Evolutionary conservation across 495 filamentous ascomycete species (phyloP).

Genomic region (Penicillium lividum): DNA sequence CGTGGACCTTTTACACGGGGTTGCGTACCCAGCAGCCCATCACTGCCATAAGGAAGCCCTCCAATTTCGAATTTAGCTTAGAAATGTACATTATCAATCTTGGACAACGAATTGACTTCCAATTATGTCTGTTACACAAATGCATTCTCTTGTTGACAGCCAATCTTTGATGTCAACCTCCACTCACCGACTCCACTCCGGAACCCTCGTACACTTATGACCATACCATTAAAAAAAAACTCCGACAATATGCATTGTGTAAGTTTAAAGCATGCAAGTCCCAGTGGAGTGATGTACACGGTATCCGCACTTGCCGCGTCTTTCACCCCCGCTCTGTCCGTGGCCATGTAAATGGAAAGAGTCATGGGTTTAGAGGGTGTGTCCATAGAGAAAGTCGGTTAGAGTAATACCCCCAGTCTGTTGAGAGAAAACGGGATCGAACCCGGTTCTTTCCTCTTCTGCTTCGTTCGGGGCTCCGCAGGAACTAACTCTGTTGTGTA

Average conservation of each 20-base stretch:
- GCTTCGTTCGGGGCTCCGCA: slow-evolving; percentile 33
- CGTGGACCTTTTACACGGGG: background rate
- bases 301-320: slow-evolving; percentile 1
- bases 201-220: background rate
- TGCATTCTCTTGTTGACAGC: background rate
- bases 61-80: background rate
- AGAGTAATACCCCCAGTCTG: background rate
- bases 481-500: slow-evolving; percentile 7
- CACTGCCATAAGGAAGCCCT: background rate
- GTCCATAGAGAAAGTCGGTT: background rate
- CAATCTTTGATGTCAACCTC: background rate
- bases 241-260: background rate
- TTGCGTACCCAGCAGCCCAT: background rate
- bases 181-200: background rate
- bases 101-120: too few relatives aligned
- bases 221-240: background rate
- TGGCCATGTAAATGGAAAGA: background rate
- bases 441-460: slow-evolving; percentile 26
- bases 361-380: background rate
- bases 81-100: slow-evolving; percentile 5
- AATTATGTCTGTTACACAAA: background rate
- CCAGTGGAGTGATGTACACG: slow-evolving; percentile 3
- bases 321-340: background rate
- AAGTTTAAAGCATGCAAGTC: background rate
- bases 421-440: slow-evolving; percentile 2